These are phyloP conservation scores for Fraxinus quadrangulata DNA, from an alignment of 257 asterid genomes.

Conservation along the genomic window DNA sequence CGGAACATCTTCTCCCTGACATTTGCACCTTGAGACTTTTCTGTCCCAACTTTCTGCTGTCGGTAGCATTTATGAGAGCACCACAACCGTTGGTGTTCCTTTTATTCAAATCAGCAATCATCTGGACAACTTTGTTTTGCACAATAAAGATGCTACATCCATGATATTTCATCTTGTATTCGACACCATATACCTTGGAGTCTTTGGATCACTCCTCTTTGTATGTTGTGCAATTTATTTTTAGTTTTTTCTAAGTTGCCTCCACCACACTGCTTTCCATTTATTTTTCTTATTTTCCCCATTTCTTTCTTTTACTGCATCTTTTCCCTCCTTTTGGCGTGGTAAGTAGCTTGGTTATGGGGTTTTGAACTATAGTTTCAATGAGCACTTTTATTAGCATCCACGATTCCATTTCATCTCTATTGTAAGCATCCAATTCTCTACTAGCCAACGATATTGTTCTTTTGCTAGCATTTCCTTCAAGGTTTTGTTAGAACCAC, in stretches of 20 bases:
- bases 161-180: neutral
- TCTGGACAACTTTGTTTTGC: neutral
- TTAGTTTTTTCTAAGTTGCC: neutral
- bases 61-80: neutral
- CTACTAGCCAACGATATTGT: neutral
- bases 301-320: neutral
- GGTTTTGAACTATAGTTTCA: neutral
- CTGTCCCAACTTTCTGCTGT: neutral
- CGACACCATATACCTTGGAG: neutral
- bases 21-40: neutral
- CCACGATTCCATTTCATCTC: neutral
- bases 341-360: neutral
- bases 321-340: neutral
- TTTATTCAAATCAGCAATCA: too few species aligned
- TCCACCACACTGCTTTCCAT: neutral
- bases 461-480: neutral
- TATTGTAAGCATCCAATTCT: neutral
- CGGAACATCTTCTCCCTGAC: neutral
- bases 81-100: neutral
- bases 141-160: neutral
- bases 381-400: neutral
- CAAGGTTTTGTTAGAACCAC: neutral
- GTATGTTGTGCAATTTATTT: neutral
- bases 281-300: neutral
- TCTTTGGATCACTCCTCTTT: neutral